Evolutionary conservation across 1,139 yeast species (phyloP), one percentile per base, ranked within the genome.

Genomic region (Candida glucosophila): DNA sequence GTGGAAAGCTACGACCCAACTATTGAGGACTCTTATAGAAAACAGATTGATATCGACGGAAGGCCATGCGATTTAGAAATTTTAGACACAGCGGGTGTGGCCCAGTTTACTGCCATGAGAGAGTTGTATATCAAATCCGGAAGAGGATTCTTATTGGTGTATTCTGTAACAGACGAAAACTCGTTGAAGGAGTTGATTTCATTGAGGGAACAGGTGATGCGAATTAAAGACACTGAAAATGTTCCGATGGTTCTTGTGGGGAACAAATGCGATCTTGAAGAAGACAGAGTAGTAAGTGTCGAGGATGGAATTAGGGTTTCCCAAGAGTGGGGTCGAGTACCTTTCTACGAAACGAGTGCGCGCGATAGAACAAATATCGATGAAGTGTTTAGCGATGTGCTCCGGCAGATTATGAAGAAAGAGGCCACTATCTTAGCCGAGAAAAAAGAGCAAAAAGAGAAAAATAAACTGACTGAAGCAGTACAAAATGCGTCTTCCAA

Each of bases 341-440:
- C 95, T 12, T 90, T 88, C 50, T 83, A 83, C 52, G 97, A 90
- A 58, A 83, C 96, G 5, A 79, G 93, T 37, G 97, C 98, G 20
- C 80, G 86, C 69, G 73, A 81, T 40, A 81, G 83, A 49, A 77
- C 86, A 31, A 88, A 90, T 47, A 93, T 88, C 24, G 93, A 81
- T 43, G 90, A 80, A 42, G 94, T 95, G 3, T 90, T 90, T 47
- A 65, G 82, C 36, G 92, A 82, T 40, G 78, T 90, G 25, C 96
- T 90, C 5, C 69, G 95, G 51, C 92, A 81, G 41, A 85, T 88
- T 34, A 79, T 79, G 66, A 67, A 86, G 44, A 77, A 76, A 40
- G 92, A 80, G 47, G 73, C 74, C 7, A 65, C 62, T 19, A 52
- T 55, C 17, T 55, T 56, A 29, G 68, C 67, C 16, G 70, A 62